These are phyloP conservation scores for Aspergillus tamarii DNA, from an alignment of 2,329 filamentous ascomycete species.

Conservation along the genomic window DNA sequence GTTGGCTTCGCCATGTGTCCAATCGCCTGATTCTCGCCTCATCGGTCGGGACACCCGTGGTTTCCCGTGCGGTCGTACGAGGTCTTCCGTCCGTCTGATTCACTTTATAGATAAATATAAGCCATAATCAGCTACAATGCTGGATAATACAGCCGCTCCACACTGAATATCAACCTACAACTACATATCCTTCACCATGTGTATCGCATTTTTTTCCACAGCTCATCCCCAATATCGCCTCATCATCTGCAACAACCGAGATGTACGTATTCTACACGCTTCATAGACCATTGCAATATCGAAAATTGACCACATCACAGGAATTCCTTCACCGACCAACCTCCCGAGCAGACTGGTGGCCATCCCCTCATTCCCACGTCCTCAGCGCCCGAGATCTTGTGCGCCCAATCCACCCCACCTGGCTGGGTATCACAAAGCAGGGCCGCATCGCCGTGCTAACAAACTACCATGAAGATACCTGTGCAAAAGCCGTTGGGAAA, in stretches of 20 bases:
- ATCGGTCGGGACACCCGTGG: neutral
- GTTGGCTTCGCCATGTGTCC: neutral
- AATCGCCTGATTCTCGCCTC: neutral
- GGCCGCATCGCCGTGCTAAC: conserved; percentile 63
- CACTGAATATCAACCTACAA: neutral
- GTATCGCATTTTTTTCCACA: conserved; percentile 15
- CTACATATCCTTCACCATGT: conserved; percentile 6
- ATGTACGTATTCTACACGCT: conserved; percentile 3
- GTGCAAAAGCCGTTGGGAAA: conserved; percentile 46
- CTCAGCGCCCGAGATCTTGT: conserved; percentile 63
- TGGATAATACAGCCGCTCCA: neutral
- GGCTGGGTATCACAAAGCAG: conserved; percentile 62
- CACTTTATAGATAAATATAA: neutral
- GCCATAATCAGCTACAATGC: neutral
- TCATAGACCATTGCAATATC: neutral
- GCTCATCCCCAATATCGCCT: conserved; percentile 16
- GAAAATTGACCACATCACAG: conserved; percentile 33
- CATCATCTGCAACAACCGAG: conserved; percentile 15
- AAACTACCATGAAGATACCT: conserved; percentile 60
- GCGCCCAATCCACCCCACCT: conserved; percentile 60
- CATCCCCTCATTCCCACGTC: conserved; percentile 54
- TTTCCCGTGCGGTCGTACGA: neutral
- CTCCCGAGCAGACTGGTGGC: conserved; percentile 60
- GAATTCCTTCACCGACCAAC: conserved; percentile 64
- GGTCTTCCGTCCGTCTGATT: neutral